phyloP scores from a whole-genome alignment of 148 eudicot genomes.

The Silene latifolia region DNA sequence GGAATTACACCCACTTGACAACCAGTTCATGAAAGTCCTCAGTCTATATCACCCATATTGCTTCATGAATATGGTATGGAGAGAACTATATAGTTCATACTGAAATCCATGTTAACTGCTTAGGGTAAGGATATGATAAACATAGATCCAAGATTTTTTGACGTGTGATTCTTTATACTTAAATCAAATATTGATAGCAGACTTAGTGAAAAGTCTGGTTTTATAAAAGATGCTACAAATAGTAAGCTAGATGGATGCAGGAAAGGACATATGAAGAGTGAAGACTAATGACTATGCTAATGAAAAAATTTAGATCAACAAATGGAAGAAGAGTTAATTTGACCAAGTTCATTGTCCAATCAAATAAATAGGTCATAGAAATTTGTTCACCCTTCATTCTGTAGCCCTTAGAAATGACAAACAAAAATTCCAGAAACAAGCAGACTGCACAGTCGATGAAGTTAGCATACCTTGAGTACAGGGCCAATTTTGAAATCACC shows the following conservation, averaged over 20 bases:
- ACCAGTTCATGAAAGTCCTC: too few species aligned
- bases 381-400: background rate
- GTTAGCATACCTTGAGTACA: constrained; percentile 45
- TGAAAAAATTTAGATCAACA: background rate
- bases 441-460: background rate
- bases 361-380: background rate
- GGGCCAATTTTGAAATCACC: constrained; percentile 64
- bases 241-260: background rate
- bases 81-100: too few species aligned
- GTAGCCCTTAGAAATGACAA: background rate
- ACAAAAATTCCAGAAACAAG: background rate
- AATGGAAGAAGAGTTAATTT: background rate
- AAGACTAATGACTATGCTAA: background rate
- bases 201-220: background rate
- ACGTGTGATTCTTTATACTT: too few species aligned
- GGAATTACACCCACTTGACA: too few species aligned
- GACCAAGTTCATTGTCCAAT: background rate
- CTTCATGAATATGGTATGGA: too few species aligned
- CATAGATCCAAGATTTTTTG: too few species aligned
- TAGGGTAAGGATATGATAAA: too few species aligned
- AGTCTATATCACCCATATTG: too few species aligned
- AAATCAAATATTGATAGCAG: too few species aligned
- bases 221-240: background rate
- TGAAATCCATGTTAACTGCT: too few species aligned
- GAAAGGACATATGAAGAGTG: background rate